Evolutionary conservation across 352 stramenopile genomes (phyloP), one percentile per base, ranked within the genome.

Genomic region (Phytophthora kernoviae): DNA sequence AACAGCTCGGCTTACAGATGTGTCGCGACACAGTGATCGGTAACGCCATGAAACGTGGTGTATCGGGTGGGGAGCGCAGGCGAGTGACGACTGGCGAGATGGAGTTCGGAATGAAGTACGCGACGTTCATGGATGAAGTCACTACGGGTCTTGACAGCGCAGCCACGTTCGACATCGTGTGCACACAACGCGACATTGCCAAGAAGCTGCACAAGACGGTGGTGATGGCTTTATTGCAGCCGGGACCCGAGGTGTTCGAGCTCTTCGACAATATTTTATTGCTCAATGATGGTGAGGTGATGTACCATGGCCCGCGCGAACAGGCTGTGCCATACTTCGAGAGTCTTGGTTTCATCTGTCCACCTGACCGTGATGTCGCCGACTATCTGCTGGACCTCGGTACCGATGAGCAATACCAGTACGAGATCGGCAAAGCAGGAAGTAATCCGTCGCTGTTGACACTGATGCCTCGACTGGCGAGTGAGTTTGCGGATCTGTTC

Each of bases 141-240:
- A 91, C 72, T 51, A 97, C 88, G 30, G 92, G 92, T 4, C 76
- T 98, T 10, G 90, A 98, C 68, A 76, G 71, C 21, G 77, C 87
- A 1, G 93, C 87, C 8, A 93, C 89, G 0, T 96, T 76, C 57
- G 90, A 97, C 53, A 97, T 98, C 60, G 75, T 85, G 24, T 47
- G 42, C 18, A 50, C 47, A 10, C 56, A 78, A 24, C 52, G 60
- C 2, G 48, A 58, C 21, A 63, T 77, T 18, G 69, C 68, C 14
- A 52, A 72, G 50, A 53, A 34, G 1, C 50, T 84, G 2, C 52
- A 70, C 30, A 60, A 68, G 36, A 82, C 70, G 12, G 47, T 64
- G 20, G 73, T 87, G 7, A 68, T 96, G 9, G 82, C 80, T 0
- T 62, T 96, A 36, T 60, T 95, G 11, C 54, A 62, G 2, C 54